These are phyloP conservation scores for Ogataea salicorniae DNA, from an alignment of 805 yeast genomes.

Conservation along the genomic window DNA sequence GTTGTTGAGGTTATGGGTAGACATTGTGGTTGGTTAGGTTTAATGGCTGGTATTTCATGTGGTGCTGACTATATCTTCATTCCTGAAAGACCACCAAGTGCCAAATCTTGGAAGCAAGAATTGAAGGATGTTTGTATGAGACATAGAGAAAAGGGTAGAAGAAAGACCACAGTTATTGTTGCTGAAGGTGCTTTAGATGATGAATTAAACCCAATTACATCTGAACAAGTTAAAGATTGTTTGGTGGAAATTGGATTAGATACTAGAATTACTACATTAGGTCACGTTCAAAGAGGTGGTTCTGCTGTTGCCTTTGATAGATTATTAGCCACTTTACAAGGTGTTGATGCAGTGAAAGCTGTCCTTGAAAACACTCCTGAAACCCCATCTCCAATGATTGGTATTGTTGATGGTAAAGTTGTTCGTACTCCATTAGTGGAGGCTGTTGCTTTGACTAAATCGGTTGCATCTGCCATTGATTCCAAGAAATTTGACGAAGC, in stretches of 20 bases:
- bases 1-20: conserved; percentile 99
- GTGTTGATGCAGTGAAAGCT: conserved; percentile 95
- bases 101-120: conserved; percentile 73
- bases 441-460: conserved; percentile 79
- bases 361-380: conserved; percentile 83
- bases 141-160: conserved; percentile 82
- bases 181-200: conserved; percentile 96
- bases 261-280: conserved; percentile 90
- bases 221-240: conserved; percentile 76
- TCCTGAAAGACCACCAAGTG: conserved; percentile 80
- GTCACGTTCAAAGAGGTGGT: conserved; percentile 99
- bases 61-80: conserved; percentile 92
- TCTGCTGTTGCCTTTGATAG: conserved; percentile 95
- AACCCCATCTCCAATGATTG: conserved; percentile 93
- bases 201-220: conserved; percentile 73
- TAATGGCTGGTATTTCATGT: conserved; percentile 96
- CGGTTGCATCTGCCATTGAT: conserved; percentile 86
- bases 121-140: conserved; percentile 68
- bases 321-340: conserved; percentile 87
- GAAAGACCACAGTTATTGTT: conserved; percentile 93
- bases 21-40: conserved; percentile 98
- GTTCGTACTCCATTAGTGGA: conserved; percentile 82
- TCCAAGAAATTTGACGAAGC: conserved; percentile 79
- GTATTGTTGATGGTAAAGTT: conserved; percentile 80
- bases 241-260: conserved; percentile 83